Base-by-base conservation (phyloP, 805 yeast genomes). In the Ogataea naganishii region DNA sequence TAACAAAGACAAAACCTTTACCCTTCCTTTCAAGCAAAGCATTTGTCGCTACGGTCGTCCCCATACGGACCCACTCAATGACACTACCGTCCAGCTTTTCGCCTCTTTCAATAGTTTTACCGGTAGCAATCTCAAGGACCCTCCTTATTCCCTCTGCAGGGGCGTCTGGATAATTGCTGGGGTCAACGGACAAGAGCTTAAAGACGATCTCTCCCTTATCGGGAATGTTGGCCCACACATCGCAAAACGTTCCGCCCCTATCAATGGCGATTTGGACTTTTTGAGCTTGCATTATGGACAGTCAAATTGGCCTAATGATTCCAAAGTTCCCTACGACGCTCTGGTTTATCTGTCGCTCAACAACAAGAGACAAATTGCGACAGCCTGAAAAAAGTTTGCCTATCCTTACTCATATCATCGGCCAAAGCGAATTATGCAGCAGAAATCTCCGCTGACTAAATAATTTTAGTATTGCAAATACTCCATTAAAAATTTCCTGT, bases 201-300 rank as follows among this genome's bases (percentile, higher is more conserved):
- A 46, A 67, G 32, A 52, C 53, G 6, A 32, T 26, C 31, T 67
- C 72, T 3, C 46, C 53, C 24, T 56, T 53, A 21, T 47, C 51
- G 3, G 69, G 69, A 19, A 64, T 56, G 27, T 53, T 56, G 27
- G 69, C 71, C 32, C 63, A 56, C 21, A 65, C 64, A 40, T 66
- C 72, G 26, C 66, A 58, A 44, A 66, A 66, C 9, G 68, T 63
- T 36, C 69, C 69, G 27, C 69, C 69, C 17, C 47, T 39, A 24
- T 43, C 47, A 6, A 35, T 35, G 14, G 38, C 35, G 6, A 35
- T 35, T 30, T 33, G 33, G 16, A 30, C 20, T 24, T 24, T 30
- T 4, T 12, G 16, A 24, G n/a, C n/a, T n/a, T n/a, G n/a, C n/a
- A n/a, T n/a, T n/a, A n/a, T n/a, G n/a, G n/a, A n/a, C n/a, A n/a